A percentile compares a stretch with the other conserved stretches of the same genome.
phyloP scores from a whole-genome alignment of 108 stramenopile species.

The Phaeodactylum tricornutum region DNA sequence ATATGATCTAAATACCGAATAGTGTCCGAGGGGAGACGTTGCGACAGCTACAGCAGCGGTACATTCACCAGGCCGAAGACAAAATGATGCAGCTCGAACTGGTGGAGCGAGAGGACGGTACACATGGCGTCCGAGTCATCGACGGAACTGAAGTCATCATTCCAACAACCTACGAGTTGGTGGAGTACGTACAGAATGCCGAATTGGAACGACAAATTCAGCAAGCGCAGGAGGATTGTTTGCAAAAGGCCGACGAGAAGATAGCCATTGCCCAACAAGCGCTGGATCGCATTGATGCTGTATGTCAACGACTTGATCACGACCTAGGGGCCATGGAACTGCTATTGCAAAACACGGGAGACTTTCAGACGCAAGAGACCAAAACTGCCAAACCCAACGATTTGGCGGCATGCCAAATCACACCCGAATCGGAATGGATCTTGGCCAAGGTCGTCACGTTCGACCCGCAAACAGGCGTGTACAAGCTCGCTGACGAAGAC shows the following conservation, averaged over 20 bases:
- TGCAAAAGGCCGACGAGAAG: slow-evolving; percentile 58
- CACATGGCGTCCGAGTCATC: slow-evolving; percentile 22
- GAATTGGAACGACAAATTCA: slow-evolving; percentile 22
- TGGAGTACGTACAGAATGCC: slow-evolving; percentile 22
- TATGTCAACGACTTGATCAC: slow-evolving; percentile 43
- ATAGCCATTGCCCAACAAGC: slow-evolving; percentile 55
- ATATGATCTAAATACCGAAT: too few species aligned
- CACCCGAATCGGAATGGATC: slow-evolving; percentile 68
- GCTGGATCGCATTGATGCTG: slow-evolving; percentile 40
- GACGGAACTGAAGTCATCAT: slow-evolving; percentile 17
- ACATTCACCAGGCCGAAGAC: slow-evolving; percentile 21
- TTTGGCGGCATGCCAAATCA: slow-evolving; percentile 66
- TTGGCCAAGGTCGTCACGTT: slow-evolving; percentile 67
- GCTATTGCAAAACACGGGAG: slow-evolving; percentile 15
- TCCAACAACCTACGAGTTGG: slow-evolving; percentile 49
- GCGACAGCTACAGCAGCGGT: slow-evolving; percentile 17
- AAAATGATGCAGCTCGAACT: slow-evolving; percentile 28
- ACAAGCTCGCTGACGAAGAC: slow-evolving; percentile 71
- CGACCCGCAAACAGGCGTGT: slow-evolving; percentile 58
- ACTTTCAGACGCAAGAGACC: slow-evolving; percentile 18
- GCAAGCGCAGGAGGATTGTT: slow-evolving; percentile 19
- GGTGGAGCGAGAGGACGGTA: slow-evolving; percentile 9
- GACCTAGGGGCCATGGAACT: slow-evolving; percentile 55
- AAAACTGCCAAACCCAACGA: slow-evolving; percentile 46
- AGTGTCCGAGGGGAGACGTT: too few species aligned